Conservation (phyloP, 202 grass and related monocot species). For the Elaeis oleifera region DNA sequence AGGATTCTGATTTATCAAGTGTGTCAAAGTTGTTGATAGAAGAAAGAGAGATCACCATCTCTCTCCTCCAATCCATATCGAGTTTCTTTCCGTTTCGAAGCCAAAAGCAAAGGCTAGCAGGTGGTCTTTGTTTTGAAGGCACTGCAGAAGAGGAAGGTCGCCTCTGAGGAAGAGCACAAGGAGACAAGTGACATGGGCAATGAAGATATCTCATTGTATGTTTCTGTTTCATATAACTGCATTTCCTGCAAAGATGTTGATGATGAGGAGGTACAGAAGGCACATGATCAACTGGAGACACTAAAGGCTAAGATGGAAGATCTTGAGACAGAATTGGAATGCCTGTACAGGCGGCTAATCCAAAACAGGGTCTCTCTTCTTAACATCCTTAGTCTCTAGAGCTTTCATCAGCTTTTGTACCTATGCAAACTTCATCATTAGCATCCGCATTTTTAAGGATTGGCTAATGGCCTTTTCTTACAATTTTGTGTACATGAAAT, state of each 20-base stretch:
- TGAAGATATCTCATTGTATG: neutral
- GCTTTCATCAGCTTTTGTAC: neutral
- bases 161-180: constrained; percentile 23
- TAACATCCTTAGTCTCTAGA: constrained; percentile 45
- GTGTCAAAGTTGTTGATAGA: constrained; percentile 6
- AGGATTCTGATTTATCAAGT: constrained; percentile 7
- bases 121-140: constrained; percentile 26
- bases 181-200: neutral
- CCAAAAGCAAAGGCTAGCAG: constrained; percentile 1
- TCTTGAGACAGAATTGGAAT: constrained; percentile 32
- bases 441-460: constrained; percentile 32
- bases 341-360: constrained; percentile 51
- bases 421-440: constrained; percentile 11
- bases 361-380: constrained; percentile 51
- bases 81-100: neutral
- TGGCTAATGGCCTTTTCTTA: neutral
- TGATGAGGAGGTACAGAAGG: neutral
- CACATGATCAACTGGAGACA: constrained; percentile 27
- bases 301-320: constrained; percentile 29
- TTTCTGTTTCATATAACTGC: neutral
- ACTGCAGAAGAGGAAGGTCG: constrained; percentile 30
- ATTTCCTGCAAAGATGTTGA: constrained; percentile 8
- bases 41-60: neutral
- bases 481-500: too few relatives aligned
- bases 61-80: neutral